Evolutionary conservation across 345 rosid genomes (phyloP), one percentile per base, ranked within the genome.

Genomic region (Schrenkiella parvula): DNA sequence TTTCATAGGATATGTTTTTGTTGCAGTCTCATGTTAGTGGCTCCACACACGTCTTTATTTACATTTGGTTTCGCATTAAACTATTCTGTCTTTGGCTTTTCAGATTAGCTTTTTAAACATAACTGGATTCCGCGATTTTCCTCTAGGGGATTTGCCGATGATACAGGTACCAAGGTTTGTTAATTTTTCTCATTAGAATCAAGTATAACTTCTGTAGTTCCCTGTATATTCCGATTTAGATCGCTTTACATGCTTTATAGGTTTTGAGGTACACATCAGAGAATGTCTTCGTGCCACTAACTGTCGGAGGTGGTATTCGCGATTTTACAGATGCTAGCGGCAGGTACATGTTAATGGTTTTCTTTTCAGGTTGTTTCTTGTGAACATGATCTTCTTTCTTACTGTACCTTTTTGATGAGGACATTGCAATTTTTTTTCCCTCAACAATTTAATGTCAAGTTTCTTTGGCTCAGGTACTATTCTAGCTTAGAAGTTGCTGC

Each of bases 401-500:
- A 39, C 12, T 31, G 13, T n/a, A 14, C 3, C 26, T 57, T 4
- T n/a, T 32, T 13, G 3, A 38, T 8, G 53, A 34, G 54, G 60
- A 29, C 44, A 14, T 19, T 51, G 32, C 32, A 6, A 42, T 56
- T 43, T 42, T 51, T 10, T 9, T 7, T 4, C 35, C 41, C 26
- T 5, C 42, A 25, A 8, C 21, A 39, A 37, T 35, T 19, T 8
- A 64, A 48, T 44, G 46, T 64, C 26, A 38, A 28, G 25, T 38
- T 46, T 64, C 50, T 50, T 57, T 61, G 34, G 5, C 48, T 71
- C 84, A 95, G 98, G 91, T 71, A 86, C 71, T 92, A 95, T 80
- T 91, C 99, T 56, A 95, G 99, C 83, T 82, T 95, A 83, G 98
- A 89, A 79, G 99, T 95, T 75, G 99, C 98, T 73, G 84, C 98